Conservation (phyloP, 1,284 basidiomycete species). For the Ceratobasidium sp. region DNA sequence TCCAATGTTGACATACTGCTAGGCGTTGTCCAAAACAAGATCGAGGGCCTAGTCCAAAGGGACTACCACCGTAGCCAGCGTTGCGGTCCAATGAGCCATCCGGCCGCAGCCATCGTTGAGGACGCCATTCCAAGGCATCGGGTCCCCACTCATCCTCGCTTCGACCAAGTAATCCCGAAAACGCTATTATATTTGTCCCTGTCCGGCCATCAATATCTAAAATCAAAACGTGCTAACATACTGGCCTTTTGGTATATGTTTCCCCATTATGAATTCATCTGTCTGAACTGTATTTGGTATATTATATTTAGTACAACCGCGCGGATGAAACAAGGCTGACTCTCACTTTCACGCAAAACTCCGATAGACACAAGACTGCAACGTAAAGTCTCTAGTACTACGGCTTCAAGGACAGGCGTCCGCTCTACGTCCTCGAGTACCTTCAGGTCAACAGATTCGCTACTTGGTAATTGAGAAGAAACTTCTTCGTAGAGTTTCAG, state of each 20-base stretch:
- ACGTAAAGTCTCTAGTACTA: neutral
- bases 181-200: neutral
- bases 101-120: slow-evolving; percentile 6
- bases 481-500: slow-evolving; percentile 27
- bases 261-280: neutral
- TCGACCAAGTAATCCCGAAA: neutral
- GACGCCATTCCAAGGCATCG: slow-evolving; percentile 14
- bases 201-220: neutral
- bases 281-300: no score
- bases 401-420: slow-evolving; percentile 8
- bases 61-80: slow-evolving; percentile 9
- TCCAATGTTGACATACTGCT: no score
- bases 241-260: slow-evolving; percentile 7
- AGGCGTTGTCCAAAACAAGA: slow-evolving; percentile 32
- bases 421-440: neutral
- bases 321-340: slow-evolving; percentile 2
- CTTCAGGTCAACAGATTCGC: neutral
- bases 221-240: no score
- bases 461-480: neutral
- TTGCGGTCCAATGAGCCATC: slow-evolving; percentile 14
- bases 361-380: neutral
- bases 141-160: slow-evolving; percentile 23
- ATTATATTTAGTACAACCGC: no score
- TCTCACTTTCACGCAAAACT: neutral
- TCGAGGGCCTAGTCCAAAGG: slow-evolving; percentile 17